A percentile compares a stretch with the other conserved stretches of the same genome.
Conservation (phyloP, 805 yeast species). For the Myxozyma vanderwaltii region DNA sequence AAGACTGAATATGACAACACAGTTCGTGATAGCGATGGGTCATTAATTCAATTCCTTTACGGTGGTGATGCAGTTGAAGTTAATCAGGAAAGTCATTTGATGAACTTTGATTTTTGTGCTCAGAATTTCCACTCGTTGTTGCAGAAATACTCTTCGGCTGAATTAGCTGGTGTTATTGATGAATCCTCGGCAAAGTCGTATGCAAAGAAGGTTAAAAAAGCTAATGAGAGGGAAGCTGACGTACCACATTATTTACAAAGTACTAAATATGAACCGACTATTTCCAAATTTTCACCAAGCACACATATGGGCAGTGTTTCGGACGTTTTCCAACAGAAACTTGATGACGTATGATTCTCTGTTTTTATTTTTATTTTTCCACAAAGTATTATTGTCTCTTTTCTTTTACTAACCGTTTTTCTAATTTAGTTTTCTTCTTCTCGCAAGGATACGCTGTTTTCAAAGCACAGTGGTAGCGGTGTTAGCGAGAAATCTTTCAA, state of each 20-base stretch:
- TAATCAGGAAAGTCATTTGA: slow-evolving; percentile 90
- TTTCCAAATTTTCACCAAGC: slow-evolving; percentile 83
- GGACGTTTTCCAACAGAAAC: slow-evolving; percentile 78
- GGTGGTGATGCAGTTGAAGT: slow-evolving; percentile 98
- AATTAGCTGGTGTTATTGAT: slow-evolving; percentile 69
- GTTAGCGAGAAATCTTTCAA: slow-evolving; percentile 80
- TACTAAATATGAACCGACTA: slow-evolving; percentile 80
- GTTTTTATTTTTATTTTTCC: not conserved
- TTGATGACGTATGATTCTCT: slow-evolving; percentile 56
- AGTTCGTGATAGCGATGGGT: slow-evolving; percentile 93
- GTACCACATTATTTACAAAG: slow-evolving; percentile 65
- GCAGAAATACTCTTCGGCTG: slow-evolving; percentile 75
- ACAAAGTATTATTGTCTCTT: too few relatives aligned
- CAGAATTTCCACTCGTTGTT: slow-evolving; percentile 87
- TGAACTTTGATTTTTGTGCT: slow-evolving; percentile 87
- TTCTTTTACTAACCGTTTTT: too few relatives aligned
- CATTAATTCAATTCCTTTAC: slow-evolving; percentile 84
- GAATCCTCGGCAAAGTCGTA: slow-evolving; percentile 79
- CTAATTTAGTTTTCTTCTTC: slow-evolving; percentile 12
- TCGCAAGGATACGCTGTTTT: slow-evolving; percentile 24
- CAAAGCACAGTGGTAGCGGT: slow-evolving; percentile 44
- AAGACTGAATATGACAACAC: slow-evolving; percentile 91
- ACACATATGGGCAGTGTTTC: slow-evolving; percentile 91
- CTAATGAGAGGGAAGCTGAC: slow-evolving; percentile 55
- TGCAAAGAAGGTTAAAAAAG: slow-evolving; percentile 78